A percentile compares a stretch with the other conserved stretches of the same genome.
These are phyloP conservation scores for Candida dubliniensis DNA, from an alignment of 1,139 yeast genomes.

Conservation along the genomic window DNA sequence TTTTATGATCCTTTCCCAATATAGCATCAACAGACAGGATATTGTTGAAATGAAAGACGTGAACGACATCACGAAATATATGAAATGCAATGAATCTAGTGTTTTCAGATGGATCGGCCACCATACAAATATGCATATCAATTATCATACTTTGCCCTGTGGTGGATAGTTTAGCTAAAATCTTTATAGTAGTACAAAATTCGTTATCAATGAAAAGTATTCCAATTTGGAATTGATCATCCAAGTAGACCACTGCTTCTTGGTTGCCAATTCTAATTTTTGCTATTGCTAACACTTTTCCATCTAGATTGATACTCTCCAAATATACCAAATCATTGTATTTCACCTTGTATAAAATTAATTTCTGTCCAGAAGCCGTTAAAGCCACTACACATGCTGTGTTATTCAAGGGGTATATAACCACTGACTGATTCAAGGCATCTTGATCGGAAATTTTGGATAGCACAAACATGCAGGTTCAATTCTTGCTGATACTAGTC, in stretches of 20 bases:
- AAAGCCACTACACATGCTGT: constrained; percentile 18
- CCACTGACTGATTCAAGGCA: constrained; percentile 7
- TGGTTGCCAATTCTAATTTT: constrained; percentile 3
- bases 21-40: not conserved
- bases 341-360: constrained; percentile 19
- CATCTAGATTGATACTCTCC: constrained; percentile 1
- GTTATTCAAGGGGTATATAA: constrained; percentile 8
- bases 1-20: not conserved
- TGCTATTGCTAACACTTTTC: constrained; percentile 8
- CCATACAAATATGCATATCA: constrained; percentile 22
- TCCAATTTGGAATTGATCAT: constrained; percentile 6
- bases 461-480: constrained; percentile 16
- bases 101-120: constrained; percentile 16
- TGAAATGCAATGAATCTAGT: constrained; percentile 26
- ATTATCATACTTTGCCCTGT: constrained; percentile 25
- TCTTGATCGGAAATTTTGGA: constrained; percentile 16
- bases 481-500: no score
- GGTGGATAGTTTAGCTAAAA: constrained; percentile 20
- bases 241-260: constrained; percentile 9
- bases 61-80: constrained; percentile 32
- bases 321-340: not conserved
- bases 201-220: constrained; percentile 7
- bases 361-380: constrained; percentile 17
- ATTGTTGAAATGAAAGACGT: constrained; percentile 17
- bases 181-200: constrained; percentile 6